phyloP scores from a whole-genome alignment of 345 rosid species.

The Euphorbia lathyris region DNA sequence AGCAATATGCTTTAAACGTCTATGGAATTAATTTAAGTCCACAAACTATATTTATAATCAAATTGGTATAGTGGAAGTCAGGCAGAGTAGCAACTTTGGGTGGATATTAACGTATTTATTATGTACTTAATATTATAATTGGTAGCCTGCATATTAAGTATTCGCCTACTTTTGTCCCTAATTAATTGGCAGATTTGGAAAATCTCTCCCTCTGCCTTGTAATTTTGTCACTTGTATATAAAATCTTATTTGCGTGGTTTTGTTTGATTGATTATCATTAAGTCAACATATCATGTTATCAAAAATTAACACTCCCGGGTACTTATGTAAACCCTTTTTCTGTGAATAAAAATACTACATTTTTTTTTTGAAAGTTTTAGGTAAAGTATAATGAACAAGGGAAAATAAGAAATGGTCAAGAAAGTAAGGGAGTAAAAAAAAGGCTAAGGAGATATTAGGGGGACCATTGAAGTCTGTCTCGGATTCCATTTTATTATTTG shows the following conservation, averaged over 20 bases:
- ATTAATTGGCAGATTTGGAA: neutral
- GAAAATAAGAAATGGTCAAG: neutral
- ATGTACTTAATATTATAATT: neutral
- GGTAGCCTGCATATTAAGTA: neutral
- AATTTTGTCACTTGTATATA: neutral
- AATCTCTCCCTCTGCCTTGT: neutral
- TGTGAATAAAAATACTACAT: no score
- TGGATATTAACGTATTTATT: neutral
- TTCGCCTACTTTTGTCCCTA: neutral
- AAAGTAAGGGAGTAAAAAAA: no score
- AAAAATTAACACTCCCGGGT: no score
- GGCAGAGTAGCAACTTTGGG: slow-evolving; percentile 5
- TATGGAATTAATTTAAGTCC: neutral
- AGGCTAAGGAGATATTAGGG: no score
- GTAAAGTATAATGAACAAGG: neutral
- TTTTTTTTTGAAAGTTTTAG: no score
- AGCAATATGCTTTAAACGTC: neutral
- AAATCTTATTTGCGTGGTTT: no score
- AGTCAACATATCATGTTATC: no score
- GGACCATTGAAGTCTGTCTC: neutral
- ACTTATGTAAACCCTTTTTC: no score
- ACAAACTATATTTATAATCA: neutral
- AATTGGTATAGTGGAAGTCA: slow-evolving; percentile 21
- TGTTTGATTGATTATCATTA: no score
- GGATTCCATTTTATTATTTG: neutral